Evolutionary conservation across 345 rosid genomes (phyloP).

Genomic region (Populus euphratica): DNA sequence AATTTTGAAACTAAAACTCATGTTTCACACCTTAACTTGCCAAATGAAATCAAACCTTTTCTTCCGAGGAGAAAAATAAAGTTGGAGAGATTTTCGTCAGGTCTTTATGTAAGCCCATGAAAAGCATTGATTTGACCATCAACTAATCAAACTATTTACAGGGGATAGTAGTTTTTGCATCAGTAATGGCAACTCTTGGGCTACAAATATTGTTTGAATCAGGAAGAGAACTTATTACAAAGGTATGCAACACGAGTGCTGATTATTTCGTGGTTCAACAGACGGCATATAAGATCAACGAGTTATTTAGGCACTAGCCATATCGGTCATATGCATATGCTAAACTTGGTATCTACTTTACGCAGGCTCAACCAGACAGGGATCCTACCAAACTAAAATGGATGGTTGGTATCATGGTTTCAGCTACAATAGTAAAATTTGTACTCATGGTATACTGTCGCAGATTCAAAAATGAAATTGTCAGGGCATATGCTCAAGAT

Average conservation of each 20-base stretch:
- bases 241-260: conserved; percentile 25
- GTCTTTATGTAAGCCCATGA: too few relatives aligned
- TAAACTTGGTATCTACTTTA: not conserved
- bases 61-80: too few relatives aligned
- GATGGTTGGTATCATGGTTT: conserved; percentile 60
- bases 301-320: too few relatives aligned
- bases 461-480: conserved; percentile 40
- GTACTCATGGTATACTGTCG: conserved; percentile 39
- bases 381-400: conserved; percentile 46
- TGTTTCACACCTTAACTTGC: not conserved
- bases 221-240: conserved; percentile 39
- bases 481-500: conserved; percentile 51
- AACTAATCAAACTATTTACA: conserved; percentile 5
- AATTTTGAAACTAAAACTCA: too few relatives aligned
- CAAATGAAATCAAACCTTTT: too few relatives aligned
- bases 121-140: not conserved
- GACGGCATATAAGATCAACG: not conserved
- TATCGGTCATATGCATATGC: not conserved
- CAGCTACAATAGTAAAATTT: conserved; percentile 42
- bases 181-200: conserved; percentile 59
- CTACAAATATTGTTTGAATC: conserved; percentile 56
- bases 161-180: conserved; percentile 60
- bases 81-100: too few relatives aligned
- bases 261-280: too few relatives aligned
- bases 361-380: conserved; percentile 45